Base-by-base conservation (phyloP, 805 yeast species). In the Saccharomycopsis babjevae region DNA sequence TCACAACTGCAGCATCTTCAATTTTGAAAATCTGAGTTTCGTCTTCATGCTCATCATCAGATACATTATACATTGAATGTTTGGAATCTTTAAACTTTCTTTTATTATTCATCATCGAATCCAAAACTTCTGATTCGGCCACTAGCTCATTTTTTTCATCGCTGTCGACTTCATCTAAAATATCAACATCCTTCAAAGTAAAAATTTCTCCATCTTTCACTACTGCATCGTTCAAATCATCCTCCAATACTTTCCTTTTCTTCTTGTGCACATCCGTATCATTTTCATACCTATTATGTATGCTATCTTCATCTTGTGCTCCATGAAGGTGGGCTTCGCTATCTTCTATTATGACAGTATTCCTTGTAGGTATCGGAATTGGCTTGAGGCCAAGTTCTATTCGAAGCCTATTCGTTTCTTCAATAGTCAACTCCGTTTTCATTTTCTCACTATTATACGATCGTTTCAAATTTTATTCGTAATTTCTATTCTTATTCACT, bases 391-490 rank as follows among this genome's bases (percentile, higher is more conserved):
- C 84, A 32, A 79, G 61, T 56, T 75, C 69, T 1, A 68, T 65
- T 30, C 84, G 69, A 15, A 81, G 70, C 64, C 71, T 73, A 67
- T 81, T 81, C 0, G 84, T 80, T 60, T 80, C 83, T 58, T 74
- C 78, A 3, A 80, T 60, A 0, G 80, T 74, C 39, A 58, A 28
- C 36, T 58, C 60, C 10, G 57, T 50, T 13, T 58, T 38, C 60
- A 58, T 58, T 38, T 30, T 57, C 7, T n/a, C 11, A 8, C 25
- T 55, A 22, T 40, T 46, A 38, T 8, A 8, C n/a, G 15, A 3
- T 39, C 2, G 7, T 18, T 16, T 7, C 43, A 13, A 6, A 18
- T 13, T 1, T 16, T n/a, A 10, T 42, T 25, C 18, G 25, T 18
- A 18, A 18, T n/a, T 42, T 42, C 50, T 42, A 6, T n/a, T 39